These are phyloP conservation scores for Teratosphaeria destructans DNA, from an alignment of 2,329 filamentous ascomycete species.

Conservation along the genomic window DNA sequence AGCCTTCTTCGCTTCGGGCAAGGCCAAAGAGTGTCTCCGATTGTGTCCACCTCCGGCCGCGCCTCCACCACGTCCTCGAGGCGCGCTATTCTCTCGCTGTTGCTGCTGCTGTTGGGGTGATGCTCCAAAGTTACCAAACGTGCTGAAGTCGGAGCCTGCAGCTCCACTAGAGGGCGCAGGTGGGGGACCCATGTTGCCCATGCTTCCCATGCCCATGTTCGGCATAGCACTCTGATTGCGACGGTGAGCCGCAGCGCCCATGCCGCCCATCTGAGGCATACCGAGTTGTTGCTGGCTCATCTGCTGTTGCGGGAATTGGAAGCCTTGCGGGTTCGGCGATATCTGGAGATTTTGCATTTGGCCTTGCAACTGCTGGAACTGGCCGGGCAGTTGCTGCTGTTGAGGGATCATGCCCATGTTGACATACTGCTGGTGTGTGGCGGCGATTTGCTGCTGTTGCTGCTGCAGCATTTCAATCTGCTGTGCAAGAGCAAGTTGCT, in stretches of 20 bases:
- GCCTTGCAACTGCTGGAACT: conserved; percentile 69
- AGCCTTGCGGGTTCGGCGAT: conserved; percentile 54
- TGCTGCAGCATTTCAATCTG: conserved; percentile 96
- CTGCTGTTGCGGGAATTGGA: conserved; percentile 77
- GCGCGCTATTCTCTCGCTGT: conserved; percentile 56
- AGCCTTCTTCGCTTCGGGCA: conserved; percentile 95
- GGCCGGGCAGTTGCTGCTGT: conserved; percentile 66
- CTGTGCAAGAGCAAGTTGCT: conserved; percentile 94
- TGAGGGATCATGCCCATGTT: conserved; percentile 92
- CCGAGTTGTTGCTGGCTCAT: conserved; percentile 49
- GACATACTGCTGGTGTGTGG: conserved; percentile 92
- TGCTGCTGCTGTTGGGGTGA: conserved; percentile 46
- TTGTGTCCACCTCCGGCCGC: conserved; percentile 68
- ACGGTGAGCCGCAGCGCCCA: conserved; percentile 76
- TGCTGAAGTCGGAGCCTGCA: conserved; percentile 62
- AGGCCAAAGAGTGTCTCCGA: conserved; percentile 83
- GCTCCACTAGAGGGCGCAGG: conserved; percentile 75
- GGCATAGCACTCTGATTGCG: conserved; percentile 96
- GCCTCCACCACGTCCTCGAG: conserved; percentile 57
- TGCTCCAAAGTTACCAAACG: conserved; percentile 48
- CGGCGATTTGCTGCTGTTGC: conserved; percentile 95
- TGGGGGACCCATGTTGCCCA: conserved; percentile 62
- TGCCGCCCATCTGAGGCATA: conserved; percentile 58
- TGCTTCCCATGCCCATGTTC: conserved; percentile 64
- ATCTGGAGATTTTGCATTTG: conserved; percentile 69